Evolutionary conservation across 106 monocot genomes (phyloP).

Genomic region (Dioscorea zingiberensis): DNA sequence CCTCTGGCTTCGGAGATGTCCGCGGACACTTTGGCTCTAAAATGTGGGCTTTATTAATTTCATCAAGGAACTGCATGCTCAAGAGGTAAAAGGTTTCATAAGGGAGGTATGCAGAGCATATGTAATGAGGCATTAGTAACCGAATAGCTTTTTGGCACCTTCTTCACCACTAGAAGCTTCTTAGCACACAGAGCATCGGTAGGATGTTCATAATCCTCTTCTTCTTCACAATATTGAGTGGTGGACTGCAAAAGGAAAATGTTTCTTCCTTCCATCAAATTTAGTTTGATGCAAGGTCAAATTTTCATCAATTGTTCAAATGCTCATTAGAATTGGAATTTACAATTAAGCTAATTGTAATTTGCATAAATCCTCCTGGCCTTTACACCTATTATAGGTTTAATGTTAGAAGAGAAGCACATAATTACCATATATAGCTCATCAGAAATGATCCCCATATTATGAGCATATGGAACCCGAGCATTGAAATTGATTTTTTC

Average conservation of each 20-base stretch:
- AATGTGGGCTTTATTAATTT: conserved; percentile 10
- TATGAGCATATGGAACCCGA: conserved; percentile 30
- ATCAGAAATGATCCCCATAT: conserved; percentile 32
- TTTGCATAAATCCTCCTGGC: not conserved
- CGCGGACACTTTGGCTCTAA: conserved; percentile 12
- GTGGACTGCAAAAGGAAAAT: conserved; percentile 2
- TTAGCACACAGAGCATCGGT: conserved; percentile 11
- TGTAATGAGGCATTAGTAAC: too few species aligned
- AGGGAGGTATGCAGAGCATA: too few species aligned
- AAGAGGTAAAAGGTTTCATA: not conserved
- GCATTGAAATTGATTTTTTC: conserved; percentile 6
- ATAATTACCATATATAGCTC: conserved; percentile 33
- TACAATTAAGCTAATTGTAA: not conserved
- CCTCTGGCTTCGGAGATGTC: not conserved
- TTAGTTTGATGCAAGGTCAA: not conserved
- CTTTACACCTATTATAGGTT: not conserved
- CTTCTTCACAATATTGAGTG: too few species aligned
- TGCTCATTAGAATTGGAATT: too few species aligned
- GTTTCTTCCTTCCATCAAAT: conserved; percentile 12
- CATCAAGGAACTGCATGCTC: conserved; percentile 11
- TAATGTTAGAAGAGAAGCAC: not conserved
- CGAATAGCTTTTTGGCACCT: too few species aligned
- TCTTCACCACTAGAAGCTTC: not conserved
- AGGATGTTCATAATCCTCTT: too few species aligned
- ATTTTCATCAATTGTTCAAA: too few species aligned